These are phyloP conservation scores for Cicer chorassanicum DNA, from an alignment of 306 rosid species.

Conservation along the genomic window DNA sequence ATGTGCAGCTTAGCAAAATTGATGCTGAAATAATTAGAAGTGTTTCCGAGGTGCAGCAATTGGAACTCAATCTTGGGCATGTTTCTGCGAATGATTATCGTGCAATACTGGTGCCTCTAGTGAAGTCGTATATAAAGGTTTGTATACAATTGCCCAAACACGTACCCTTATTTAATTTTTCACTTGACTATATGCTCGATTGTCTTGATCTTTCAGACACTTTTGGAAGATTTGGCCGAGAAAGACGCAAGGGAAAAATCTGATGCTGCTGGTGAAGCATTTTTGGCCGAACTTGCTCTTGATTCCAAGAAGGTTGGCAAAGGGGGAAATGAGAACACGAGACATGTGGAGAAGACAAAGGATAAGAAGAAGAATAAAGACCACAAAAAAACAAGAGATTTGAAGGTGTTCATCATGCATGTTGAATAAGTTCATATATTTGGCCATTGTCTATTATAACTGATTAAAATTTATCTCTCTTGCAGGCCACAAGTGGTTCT, in stretches of 20 bases:
- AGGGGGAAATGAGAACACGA: constrained; percentile 74
- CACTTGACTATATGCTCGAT: constrained; percentile 33
- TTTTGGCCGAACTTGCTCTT: constrained; percentile 94
- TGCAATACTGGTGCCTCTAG: constrained; percentile 78
- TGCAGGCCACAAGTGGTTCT: constrained; percentile 62
- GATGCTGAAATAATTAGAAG: constrained; percentile 78
- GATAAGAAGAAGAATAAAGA: constrained; percentile 93
- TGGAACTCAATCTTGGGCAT: constrained; percentile 82
- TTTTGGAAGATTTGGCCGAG: constrained; percentile 93
- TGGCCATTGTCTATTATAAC: constrained; percentile 39
- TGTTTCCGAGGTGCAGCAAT: constrained; percentile 82
- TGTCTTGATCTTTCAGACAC: constrained; percentile 59
- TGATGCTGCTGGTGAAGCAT: constrained; percentile 93
- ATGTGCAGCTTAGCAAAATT: constrained; percentile 82
- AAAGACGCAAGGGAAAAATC: constrained; percentile 93
- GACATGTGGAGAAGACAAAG: constrained; percentile 73
- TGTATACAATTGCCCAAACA: constrained; percentile 53
- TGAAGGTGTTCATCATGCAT: constrained; percentile 64
- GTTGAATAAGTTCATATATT: constrained; percentile 44
- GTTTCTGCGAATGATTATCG: constrained; percentile 82
- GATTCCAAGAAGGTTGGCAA: constrained; percentile 76
- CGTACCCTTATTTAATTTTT: constrained; percentile 34
- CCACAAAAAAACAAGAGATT: constrained; percentile 73
- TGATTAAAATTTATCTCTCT: constrained; percentile 44
- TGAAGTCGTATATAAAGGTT: constrained; percentile 88